These are phyloP conservation scores for Mucor velutinosus DNA, from an alignment of 371 early-diverging fungal species.

Conservation along the genomic window DNA sequence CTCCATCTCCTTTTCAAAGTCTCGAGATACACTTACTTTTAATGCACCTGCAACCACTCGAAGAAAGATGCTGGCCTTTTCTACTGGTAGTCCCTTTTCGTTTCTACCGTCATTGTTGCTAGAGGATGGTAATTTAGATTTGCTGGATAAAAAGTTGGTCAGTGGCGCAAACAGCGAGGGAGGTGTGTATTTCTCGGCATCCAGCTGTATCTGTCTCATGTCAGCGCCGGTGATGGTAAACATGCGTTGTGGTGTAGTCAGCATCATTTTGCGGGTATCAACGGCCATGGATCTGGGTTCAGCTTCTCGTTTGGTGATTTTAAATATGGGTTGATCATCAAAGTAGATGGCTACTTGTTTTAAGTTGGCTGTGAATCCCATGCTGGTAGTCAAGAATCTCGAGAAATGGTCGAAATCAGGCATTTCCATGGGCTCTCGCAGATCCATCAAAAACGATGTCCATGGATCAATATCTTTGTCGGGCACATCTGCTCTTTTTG, in stretches of 20 bases:
- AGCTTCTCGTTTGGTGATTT: slow-evolving; percentile 64
- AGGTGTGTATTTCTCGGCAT: slow-evolving; percentile 59
- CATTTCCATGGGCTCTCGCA: slow-evolving; percentile 79
- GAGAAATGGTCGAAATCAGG: slow-evolving; percentile 75
- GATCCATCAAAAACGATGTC: slow-evolving; percentile 78
- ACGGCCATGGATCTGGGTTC: slow-evolving; percentile 67
- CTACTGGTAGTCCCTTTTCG: slow-evolving; percentile 29
- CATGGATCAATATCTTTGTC: slow-evolving; percentile 51
- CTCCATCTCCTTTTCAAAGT: slow-evolving; percentile 80
- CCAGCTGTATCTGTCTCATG: slow-evolving; percentile 71
- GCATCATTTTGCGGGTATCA: slow-evolving; percentile 44
- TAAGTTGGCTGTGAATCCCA: slow-evolving; percentile 84
- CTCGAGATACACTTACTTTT: slow-evolving; percentile 55
- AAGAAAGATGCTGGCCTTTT: slow-evolving; percentile 70
- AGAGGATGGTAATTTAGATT: slow-evolving; percentile 6
- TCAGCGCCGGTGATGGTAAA: slow-evolving; percentile 67
- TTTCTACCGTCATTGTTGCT: slow-evolving; percentile 15
- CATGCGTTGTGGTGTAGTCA: slow-evolving; percentile 69
- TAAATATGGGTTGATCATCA: slow-evolving; percentile 62
- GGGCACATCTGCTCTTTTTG: slow-evolving; percentile 68
- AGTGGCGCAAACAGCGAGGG: slow-evolving; percentile 34
- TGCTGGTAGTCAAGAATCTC: slow-evolving; percentile 79
- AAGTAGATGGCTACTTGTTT: slow-evolving; percentile 66
- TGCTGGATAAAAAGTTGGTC: slow-evolving; percentile 26
- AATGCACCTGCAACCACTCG: slow-evolving; percentile 69